Base-by-base conservation (phyloP, 139 green algal species). In the Chlorokybus atmophyticus region DNA sequence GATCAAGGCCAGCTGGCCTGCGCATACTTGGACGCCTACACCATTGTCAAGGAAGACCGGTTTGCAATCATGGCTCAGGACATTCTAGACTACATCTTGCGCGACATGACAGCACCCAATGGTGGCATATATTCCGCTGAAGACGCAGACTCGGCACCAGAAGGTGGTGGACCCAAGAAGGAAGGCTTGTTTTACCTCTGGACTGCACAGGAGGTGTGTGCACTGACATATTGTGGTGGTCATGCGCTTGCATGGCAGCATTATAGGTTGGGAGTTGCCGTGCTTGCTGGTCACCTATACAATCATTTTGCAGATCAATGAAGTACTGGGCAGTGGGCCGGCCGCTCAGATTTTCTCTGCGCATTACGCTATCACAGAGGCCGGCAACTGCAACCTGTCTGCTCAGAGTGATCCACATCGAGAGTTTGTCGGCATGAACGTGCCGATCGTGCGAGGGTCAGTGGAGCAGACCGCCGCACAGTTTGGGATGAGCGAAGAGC, bases 101-200 rank as follows among this genome's bases (percentile, higher is more conserved):
- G 85, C 0, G 85, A 94, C 62, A 78, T 94, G 80, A 78, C 57
- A 23, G 71, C 85, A 32, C 73, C 79, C 1, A 32, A 75, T 27
- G 87, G 87, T 2, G 86, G 83, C 5, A 53, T 95, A 29, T 93
- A 75, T 64, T 86, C 80, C 10, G 86, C 87, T 24, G 85, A 94
- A 73, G 80, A 81, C 4, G 61, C 50, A 17, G 40, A 67, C 54
- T 60, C 40, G 30, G 67, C 30, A 28, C 3, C 5, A 30, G 3
- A 59, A 75, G 79, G 76, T 85, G 57, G 85, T 81, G 7, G 83
- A 87, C 65, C 28, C 44, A 85, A 87, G 64, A 76, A 64, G 29
- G 84, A 93, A 62, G 85, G 84, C 6, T 62, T 67, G 1, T 93
- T 89, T 52, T 93, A 93, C 64, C 28, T 86, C 3, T 93, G 84